Percentiles rank a stretch among this genome's conserved stretches.
These are phyloP conservation scores for Tricholoma saponaceum DNA, from an alignment of 768 basidiomycete species.

Conservation along the genomic window DNA sequence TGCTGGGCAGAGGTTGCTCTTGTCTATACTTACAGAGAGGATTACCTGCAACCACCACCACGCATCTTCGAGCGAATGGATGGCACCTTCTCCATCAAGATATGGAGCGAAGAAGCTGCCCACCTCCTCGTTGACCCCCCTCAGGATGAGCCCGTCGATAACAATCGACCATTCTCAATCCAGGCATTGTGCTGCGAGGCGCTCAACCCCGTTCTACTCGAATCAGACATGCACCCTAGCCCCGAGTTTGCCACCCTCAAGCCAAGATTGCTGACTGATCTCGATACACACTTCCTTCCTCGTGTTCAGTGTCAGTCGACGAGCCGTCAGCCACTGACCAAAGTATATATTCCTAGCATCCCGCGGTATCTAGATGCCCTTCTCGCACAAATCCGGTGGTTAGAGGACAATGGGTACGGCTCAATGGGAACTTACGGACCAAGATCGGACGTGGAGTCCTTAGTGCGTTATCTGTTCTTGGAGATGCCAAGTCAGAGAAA, in stretches of 20 bases:
- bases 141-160: background rate
- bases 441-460: background rate
- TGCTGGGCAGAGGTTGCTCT: conserved; percentile 7
- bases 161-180: background rate
- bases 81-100: conserved; percentile 6
- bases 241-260: conserved; percentile 9
- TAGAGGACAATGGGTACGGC: conserved; percentile 9
- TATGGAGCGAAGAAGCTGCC: conserved; percentile 14
- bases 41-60: no score
- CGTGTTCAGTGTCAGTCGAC: conserved; percentile 11
- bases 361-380: conserved; percentile 11
- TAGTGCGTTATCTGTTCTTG: conserved; percentile 8
- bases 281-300: conserved; percentile 12
- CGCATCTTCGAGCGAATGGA: conserved; percentile 14
- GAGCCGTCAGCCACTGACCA: conserved; percentile 9
- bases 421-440: conserved; percentile 1
- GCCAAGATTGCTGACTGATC: conserved; percentile 13
- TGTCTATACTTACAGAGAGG: conserved; percentile 7
- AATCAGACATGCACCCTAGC: conserved; percentile 14
- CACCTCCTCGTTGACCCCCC: conserved; percentile 6
- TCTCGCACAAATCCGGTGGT: conserved; percentile 10
- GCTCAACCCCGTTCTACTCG: conserved; percentile 13
- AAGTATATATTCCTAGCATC: conserved; percentile 4
- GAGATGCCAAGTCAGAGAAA: conserved; percentile 13
- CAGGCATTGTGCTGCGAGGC: conserved; percentile 7